Evolutionary conservation across 148 eudicot genomes (phyloP).

Genomic region (Selenicereus undatus): DNA sequence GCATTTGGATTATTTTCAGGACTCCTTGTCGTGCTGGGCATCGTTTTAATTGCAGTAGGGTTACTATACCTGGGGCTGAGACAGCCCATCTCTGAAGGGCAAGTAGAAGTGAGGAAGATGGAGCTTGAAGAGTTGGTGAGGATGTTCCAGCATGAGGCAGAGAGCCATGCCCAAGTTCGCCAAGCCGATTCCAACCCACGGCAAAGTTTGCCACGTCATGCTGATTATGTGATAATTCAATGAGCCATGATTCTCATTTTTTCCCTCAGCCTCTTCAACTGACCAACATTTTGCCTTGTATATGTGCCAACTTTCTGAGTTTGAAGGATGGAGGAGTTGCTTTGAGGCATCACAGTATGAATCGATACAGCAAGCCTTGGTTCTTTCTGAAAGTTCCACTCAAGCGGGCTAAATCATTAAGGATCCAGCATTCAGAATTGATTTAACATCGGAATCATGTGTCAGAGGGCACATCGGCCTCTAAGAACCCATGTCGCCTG

Average conservation of each 20-base stretch:
- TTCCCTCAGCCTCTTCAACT: background rate
- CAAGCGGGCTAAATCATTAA: too few relatives aligned
- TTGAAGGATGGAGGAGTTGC: background rate
- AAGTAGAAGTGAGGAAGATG: conserved; percentile 75
- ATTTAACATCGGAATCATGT: background rate
- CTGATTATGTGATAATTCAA: conserved; percentile 59
- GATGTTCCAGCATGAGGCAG: conserved; percentile 94
- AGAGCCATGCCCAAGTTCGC: conserved; percentile 90
- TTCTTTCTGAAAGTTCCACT: background rate
- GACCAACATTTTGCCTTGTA: background rate
- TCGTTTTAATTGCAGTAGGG: conserved; percentile 58
- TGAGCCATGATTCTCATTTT: conserved; percentile 15
- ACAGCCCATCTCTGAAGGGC: conserved; percentile 59
- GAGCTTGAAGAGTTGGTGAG: conserved; percentile 84
- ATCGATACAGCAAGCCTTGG: background rate
- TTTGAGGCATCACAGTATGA: background rate
- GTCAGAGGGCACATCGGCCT: background rate
- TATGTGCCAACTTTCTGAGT: background rate
- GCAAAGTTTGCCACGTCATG: conserved; percentile 36
- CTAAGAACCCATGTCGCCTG: background rate
- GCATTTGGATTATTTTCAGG: conserved; percentile 75
- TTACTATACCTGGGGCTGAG: conserved; percentile 71
- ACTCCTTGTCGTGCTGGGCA: conserved; percentile 51
- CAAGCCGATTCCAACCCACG: conserved; percentile 39
- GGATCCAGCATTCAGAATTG: background rate